Conservation (phyloP, 1,284 basidiomycete species). For the Hortiboletus rubellus region DNA sequence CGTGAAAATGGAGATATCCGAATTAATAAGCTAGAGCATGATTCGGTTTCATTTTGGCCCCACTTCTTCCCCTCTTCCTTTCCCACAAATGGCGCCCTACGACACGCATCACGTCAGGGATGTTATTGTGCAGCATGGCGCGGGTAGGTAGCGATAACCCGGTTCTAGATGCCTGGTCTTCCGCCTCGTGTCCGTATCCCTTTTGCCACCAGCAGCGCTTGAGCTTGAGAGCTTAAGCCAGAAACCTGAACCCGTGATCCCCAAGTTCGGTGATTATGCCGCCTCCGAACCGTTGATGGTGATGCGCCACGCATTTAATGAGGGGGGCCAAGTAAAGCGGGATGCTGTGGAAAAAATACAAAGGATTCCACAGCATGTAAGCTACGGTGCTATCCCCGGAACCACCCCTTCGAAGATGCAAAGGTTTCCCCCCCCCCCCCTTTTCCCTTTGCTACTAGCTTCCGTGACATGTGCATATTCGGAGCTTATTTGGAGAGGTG, state of each 20-base stretch:
- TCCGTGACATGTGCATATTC: conserved; percentile 13
- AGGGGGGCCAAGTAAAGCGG: background rate
- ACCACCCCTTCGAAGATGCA: background rate
- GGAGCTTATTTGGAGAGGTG: conserved; percentile 4
- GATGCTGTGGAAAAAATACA: conserved; percentile 2
- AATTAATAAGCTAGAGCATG: conserved; percentile 20
- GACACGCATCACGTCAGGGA: conserved; percentile 1
- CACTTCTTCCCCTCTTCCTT: background rate
- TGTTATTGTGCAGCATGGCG: background rate
- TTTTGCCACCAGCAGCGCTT: background rate
- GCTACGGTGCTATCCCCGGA: conserved; percentile 10
- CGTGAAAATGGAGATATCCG: conserved; percentile 27
- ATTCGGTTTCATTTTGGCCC: conserved; percentile 11
- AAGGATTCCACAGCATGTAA: conserved; percentile 12
- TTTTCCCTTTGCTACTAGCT: no score
- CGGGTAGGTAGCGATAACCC: background rate
- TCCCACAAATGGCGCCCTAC: background rate
- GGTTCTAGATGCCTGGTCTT: background rate
- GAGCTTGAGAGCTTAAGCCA: background rate
- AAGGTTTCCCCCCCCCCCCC: background rate
- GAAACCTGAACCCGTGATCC: background rate
- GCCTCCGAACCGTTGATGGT: conserved; percentile 16
- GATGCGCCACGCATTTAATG: background rate
- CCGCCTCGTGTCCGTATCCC: conserved; percentile 1
- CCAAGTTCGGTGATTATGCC: conserved; percentile 25